Percentiles rank a stretch among this genome's conserved stretches.
Evolutionary conservation across 2,329 filamentous ascomycete species (phyloP).

Genomic region (Tolypocladium pustulatum): DNA sequence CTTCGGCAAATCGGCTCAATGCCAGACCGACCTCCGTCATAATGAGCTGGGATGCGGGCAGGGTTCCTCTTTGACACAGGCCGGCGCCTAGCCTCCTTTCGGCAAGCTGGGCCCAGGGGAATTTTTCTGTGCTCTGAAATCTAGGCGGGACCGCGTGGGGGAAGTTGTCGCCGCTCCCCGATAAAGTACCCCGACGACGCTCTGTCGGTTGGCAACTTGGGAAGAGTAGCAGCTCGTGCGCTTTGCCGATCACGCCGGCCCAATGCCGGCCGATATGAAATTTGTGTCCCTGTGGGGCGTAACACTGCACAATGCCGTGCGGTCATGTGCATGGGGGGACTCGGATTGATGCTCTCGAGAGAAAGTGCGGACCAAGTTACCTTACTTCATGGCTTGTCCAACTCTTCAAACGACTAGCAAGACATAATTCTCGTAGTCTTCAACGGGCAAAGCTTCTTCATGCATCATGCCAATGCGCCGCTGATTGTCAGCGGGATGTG

Average conservation of each 20-base stretch:
- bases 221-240: neutral
- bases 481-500: neutral
- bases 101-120: neutral
- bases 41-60: neutral
- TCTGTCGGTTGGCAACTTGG: neutral
- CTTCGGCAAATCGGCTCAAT: neutral
- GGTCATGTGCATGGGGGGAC: neutral
- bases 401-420: neutral
- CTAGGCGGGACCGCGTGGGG: neutral
- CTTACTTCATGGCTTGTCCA: neutral
- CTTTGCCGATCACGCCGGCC: slow-evolving; percentile 1
- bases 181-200: neutral
- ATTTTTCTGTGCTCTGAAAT: neutral
- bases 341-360: neutral
- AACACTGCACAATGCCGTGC: neutral
- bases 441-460: neutral
- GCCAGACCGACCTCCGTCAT: neutral
- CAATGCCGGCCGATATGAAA: slow-evolving; percentile 2
- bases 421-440: too few species aligned
- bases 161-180: neutral
- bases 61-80: neutral
- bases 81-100: neutral
- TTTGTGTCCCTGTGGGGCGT: neutral
- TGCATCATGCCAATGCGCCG: neutral
- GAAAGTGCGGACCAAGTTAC: too few species aligned